Base-by-base conservation (phyloP, 139 green algal genomes). In the Deuterostichococcus epilithicus region DNA sequence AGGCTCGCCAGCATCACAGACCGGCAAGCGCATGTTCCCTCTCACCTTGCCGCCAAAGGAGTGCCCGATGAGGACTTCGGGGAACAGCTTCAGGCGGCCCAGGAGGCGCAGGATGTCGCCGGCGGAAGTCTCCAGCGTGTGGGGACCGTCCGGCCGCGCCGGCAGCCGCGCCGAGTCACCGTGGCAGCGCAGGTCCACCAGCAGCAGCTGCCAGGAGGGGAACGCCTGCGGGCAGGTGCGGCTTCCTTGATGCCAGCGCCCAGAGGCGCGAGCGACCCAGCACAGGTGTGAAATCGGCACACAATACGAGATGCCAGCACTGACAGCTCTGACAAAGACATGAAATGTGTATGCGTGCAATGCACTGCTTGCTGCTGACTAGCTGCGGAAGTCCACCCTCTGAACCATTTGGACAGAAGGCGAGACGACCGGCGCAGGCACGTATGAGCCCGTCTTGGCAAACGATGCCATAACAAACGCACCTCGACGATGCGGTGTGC, bases 161-260 rank as follows among this genome's bases (percentile, higher is more conserved):
- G 69, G 47, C 47, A 86, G 76, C 13, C 35, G 13, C n/a, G 93
- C 86, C 10, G 84, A 92, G 39, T 96, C 91, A 15, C 95, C 95
- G 80, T 98, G 95, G 86, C 91, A 97, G 42, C 95, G 81, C 42
- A 98, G 87, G 72, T 98, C 95, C 22, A 98, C 91, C 23, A 97
- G 69, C 60, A 99, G 70, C 3, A 98, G 92, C 84, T 98, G 92
- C 91, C 89, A 95, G 1, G 85, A 77, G 39, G 93, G 91, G 72
- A 91, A 94, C 18, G 80, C 88, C 85, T 92, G 83, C n/a, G 71
- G 20, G 65, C n/a, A 47, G 59, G 35, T 20, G 4, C n/a, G 20
- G 59, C 59, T 68, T 6, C 5, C 4, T 68, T 18, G 20, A 52
- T 23, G 6, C 35, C 15, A 35, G 35, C 25, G 13, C 36, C 6